Conservation (phyloP, 2,329 filamentous ascomycete species). For the Pseudodiploospora longispora region DNA sequence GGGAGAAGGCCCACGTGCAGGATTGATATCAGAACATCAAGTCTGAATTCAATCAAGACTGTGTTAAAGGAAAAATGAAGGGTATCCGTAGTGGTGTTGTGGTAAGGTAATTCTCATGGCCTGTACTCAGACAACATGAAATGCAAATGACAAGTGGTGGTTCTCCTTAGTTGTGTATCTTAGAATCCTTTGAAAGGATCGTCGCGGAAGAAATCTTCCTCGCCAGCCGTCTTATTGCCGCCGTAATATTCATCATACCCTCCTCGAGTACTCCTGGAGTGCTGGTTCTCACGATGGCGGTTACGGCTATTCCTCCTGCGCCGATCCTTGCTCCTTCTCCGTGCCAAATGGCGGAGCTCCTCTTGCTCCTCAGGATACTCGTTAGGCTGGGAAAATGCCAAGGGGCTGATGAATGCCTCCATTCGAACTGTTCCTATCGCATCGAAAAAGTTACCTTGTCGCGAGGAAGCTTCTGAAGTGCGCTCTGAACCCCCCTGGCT, state of each 20-base stretch:
- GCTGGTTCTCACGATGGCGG: slow-evolving; percentile 41
- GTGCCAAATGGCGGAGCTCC: slow-evolving; percentile 38
- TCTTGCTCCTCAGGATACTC: slow-evolving; percentile 42
- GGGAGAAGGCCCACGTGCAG: too few species aligned
- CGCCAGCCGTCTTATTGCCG: slow-evolving; percentile 37
- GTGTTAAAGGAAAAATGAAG: background rate
- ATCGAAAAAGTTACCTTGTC: slow-evolving; percentile 65
- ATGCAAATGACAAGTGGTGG: background rate
- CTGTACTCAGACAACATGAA: background rate
- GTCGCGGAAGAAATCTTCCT: slow-evolving; percentile 51
- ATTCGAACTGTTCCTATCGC: slow-evolving; percentile 87
- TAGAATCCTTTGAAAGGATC: slow-evolving; percentile 57
- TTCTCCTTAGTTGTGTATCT: slow-evolving; percentile 5
- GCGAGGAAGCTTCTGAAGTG: slow-evolving; percentile 49
- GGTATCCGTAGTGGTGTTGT: slow-evolving; percentile 12
- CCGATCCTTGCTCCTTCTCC: slow-evolving; percentile 48
- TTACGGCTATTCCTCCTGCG: slow-evolving; percentile 46
- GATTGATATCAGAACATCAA: too few species aligned
- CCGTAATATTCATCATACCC: slow-evolving; percentile 41
- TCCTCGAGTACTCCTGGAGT: slow-evolving; percentile 31
- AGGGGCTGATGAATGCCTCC: slow-evolving; percentile 84
- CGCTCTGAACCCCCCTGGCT: slow-evolving; percentile 38
- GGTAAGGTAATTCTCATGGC: background rate
- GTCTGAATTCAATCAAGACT: too few species aligned
- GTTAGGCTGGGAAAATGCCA: slow-evolving; percentile 40